Conservation (phyloP, 129 eudicot genomes). For the Centella asiatica region DNA sequence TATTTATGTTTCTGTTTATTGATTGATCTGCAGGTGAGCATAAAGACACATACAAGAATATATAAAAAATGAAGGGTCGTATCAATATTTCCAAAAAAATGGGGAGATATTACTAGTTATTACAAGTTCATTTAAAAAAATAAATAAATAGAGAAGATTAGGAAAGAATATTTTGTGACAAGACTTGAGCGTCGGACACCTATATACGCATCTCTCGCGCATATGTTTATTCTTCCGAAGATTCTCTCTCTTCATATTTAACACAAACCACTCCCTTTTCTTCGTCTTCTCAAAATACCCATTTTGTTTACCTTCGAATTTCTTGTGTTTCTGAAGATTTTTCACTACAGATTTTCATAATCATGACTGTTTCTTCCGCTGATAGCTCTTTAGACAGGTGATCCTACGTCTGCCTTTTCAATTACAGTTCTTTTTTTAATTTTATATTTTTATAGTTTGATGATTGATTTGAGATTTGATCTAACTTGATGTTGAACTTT, state of each 20-base stretch:
- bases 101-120: too few relatives aligned
- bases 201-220: neutral
- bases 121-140: too few relatives aligned
- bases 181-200: too few relatives aligned
- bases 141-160: too few relatives aligned
- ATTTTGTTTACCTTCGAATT: neutral
- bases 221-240: neutral
- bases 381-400: conserved; percentile 21
- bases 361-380: conserved; percentile 14
- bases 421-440: neutral
- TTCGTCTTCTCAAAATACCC: neutral
- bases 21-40: too few relatives aligned
- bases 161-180: too few relatives aligned
- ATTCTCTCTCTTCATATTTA: neutral
- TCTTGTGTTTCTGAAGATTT: neutral
- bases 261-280: neutral
- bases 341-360: neutral
- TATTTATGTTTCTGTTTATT: too few relatives aligned
- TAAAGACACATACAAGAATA: too few relatives aligned
- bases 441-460: neutral
- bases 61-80: neutral
- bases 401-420: neutral
- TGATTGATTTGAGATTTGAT: neutral
- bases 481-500: neutral
- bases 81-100: neutral